A percentile compares a stretch with the other conserved stretches of the same genome.
phyloP scores from a whole-genome alignment of 2,329 filamentous ascomycete genomes.

The Lasiodiplodia gonubiensis region DNA sequence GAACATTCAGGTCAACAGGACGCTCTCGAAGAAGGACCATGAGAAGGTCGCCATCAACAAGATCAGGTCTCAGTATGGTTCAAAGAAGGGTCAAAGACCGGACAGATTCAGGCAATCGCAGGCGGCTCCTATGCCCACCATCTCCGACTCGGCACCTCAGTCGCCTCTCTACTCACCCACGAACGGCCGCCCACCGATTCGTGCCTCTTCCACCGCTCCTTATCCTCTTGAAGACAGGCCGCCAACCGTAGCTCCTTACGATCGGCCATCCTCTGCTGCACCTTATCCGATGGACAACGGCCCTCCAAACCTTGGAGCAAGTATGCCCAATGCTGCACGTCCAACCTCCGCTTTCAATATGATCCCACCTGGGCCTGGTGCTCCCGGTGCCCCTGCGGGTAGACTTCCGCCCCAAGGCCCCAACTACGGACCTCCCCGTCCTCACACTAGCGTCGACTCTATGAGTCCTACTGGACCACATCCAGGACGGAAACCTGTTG shows the following conservation, averaged over 20 bases:
- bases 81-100: slow-evolving; percentile 56
- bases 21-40: slow-evolving; percentile 87
- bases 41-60: slow-evolving; percentile 87
- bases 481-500: slow-evolving; percentile 35
- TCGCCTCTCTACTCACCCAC: slow-evolving; percentile 35
- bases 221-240: slow-evolving; percentile 53
- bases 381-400: slow-evolving; percentile 36
- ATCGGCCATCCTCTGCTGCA: slow-evolving; percentile 61
- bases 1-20: slow-evolving; percentile 80
- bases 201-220: slow-evolving; percentile 47
- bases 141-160: slow-evolving; percentile 46
- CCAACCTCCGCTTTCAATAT: slow-evolving; percentile 59
- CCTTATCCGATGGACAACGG: slow-evolving; percentile 75
- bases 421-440: slow-evolving; percentile 42
- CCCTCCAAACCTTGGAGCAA: slow-evolving; percentile 53
- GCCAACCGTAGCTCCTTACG: slow-evolving; percentile 41
- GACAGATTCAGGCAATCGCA: slow-evolving; percentile 49
- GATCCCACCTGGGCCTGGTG: slow-evolving; percentile 43
- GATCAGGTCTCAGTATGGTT: slow-evolving; percentile 69
- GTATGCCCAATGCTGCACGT: slow-evolving; percentile 45
- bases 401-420: slow-evolving; percentile 31
- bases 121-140: slow-evolving; percentile 46
- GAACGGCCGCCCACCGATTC: slow-evolving; percentile 37
- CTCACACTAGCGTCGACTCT: slow-evolving; percentile 45
- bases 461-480: slow-evolving; percentile 43